Evolutionary conservation across 225 moss, liverwort and hornwort genomes (phyloP).

Genomic region (Ulota crispa): DNA sequence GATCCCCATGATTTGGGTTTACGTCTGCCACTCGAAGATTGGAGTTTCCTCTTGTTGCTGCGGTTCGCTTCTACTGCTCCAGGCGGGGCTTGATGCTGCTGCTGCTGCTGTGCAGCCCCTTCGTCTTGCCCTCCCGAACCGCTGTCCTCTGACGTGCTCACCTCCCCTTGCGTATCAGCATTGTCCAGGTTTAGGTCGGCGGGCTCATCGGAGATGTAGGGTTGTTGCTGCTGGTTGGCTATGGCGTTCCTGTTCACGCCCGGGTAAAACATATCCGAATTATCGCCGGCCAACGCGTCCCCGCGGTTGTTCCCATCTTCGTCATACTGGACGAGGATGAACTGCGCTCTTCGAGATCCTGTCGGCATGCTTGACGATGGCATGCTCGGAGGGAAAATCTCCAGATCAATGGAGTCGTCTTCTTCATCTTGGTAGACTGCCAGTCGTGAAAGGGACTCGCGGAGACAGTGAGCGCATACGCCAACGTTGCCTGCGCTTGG

Average conservation of each 20-base stretch:
- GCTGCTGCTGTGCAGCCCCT: conserved; percentile 23
- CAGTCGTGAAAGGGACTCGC: conserved; percentile 51
- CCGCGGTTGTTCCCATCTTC: conserved; percentile 29
- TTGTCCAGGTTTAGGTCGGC: conserved; percentile 32
- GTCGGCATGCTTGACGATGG: conserved; percentile 25
- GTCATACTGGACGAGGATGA: conserved; percentile 44
- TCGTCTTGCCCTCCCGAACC: conserved; percentile 48
- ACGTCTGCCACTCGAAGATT: conserved; percentile 31
- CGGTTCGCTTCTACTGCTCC: conserved; percentile 15
- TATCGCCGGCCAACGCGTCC: conserved; percentile 6
- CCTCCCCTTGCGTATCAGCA: conserved; percentile 41
- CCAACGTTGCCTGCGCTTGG: conserved; percentile 50
- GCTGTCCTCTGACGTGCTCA: conserved; percentile 46
- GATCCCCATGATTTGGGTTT: conserved; percentile 55
- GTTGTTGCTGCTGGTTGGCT: conserved; percentile 17
- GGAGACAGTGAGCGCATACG: conserved; percentile 53
- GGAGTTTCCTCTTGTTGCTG: conserved; percentile 44
- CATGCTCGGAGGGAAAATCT: conserved; percentile 48
- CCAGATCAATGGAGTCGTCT: conserved; percentile 51
- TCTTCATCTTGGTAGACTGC: conserved; percentile 56
- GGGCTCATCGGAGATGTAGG: conserved; percentile 19
- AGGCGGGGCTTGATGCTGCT: conserved; percentile 4
- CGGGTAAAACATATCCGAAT: conserved; percentile 43
- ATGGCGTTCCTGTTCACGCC: conserved; percentile 25
- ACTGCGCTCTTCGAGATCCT: conserved; percentile 44